Percentiles rank a stretch among this genome's conserved stretches.
These are phyloP conservation scores for Cinchona pubescens DNA, from an alignment of 257 asterid genomes.

Conservation along the genomic window DNA sequence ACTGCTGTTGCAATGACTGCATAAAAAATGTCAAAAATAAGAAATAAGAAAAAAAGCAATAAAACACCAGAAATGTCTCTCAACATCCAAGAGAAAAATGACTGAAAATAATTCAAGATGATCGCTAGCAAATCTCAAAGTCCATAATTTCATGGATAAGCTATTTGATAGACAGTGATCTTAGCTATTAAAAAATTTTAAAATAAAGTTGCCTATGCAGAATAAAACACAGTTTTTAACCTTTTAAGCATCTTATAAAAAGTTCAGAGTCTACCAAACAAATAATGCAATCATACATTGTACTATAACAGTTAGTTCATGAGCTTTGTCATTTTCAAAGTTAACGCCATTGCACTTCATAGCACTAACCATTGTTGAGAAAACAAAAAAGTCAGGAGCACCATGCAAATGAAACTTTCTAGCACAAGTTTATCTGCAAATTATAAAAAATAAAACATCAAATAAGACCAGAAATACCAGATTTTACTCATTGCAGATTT, in stretches of 20 bases:
- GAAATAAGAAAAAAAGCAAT: constrained; percentile 1
- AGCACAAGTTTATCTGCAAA: background rate
- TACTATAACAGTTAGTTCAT: background rate
- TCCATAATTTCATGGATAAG: background rate
- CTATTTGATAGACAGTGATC: background rate
- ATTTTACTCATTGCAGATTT: too few relatives aligned
- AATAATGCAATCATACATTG: background rate
- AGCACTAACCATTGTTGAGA: background rate
- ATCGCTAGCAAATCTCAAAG: background rate
- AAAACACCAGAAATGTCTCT: too few relatives aligned
- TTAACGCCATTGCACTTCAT: background rate
- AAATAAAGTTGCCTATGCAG: background rate
- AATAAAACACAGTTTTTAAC: background rate
- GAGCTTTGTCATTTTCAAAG: background rate
- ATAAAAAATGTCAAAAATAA: constrained; percentile 18
- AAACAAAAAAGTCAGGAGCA: background rate
- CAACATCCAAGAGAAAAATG: background rate
- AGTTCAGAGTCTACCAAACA: background rate
- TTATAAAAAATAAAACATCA: background rate
- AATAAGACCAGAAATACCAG: background rate
- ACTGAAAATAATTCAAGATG: constrained; percentile 2
- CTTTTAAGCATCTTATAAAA: background rate
- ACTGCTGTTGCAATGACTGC: constrained; percentile 74
- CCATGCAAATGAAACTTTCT: background rate
- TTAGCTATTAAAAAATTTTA: background rate